Base-by-base conservation (phyloP, 2,329 filamentous ascomycete genomes). In the Ascochyta rabiei region DNA sequence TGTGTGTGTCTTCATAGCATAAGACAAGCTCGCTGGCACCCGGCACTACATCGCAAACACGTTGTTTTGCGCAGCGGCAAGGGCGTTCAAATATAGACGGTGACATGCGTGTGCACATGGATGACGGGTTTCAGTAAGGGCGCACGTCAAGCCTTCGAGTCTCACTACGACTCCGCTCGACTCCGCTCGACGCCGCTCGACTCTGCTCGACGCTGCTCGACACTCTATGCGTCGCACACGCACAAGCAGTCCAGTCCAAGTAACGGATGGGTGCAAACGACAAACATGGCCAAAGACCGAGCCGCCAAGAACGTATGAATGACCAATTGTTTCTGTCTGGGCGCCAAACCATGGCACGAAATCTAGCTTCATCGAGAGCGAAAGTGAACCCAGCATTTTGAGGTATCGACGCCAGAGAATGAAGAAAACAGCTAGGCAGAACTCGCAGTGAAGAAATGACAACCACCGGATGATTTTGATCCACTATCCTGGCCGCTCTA, bases 251-350 rank as follows among this genome's bases (percentile, higher is more conserved):
- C 19, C 33, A 9, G 19, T n/a, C 5, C 9, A 21, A 15, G 16
- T 30, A 3, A 15, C 9, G 30, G 19, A 45, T 21, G 16, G 12
- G n/a, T 23, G 26, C 12, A 40, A 12, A 7, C 16, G n/a, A 26
- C 24, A 24, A 21, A 9, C 0, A 16, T 10, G 38, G 23, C 6
- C 4, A 15, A 24, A 8, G 18, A 0, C 18, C 33, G 5, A 23
- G 41, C 26, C 10, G 6, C 26, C 10, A 4, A 39, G 33, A 49
- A 46, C 39, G 24, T 31, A 28, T 50, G 45, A 50, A 46, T 15
- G 53, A 45, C 33, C 44, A 51, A 51, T 56, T 47, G 43, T 56
- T 56, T 46, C 53, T 56, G 48, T 56, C 43, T 56, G 48, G 51
- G 48, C 53, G 53, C 48, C 53, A 56, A 47, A 47, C 28, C 33